phyloP scores from a whole-genome alignment of 1,284 basidiomycete species.

The Ganoderma lucidum region DNA sequence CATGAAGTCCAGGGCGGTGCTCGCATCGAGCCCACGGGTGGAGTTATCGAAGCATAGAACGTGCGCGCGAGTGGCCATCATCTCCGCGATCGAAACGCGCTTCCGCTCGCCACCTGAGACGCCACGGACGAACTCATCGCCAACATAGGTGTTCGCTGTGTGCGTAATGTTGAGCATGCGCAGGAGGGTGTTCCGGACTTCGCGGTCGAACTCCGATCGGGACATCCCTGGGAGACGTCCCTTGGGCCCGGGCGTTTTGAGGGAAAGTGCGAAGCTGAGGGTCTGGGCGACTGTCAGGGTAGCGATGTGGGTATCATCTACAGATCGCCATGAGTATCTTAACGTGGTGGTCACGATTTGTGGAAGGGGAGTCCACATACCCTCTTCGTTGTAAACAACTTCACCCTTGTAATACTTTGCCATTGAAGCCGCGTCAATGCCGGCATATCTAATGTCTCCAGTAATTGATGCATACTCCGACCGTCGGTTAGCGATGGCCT shows the following conservation, averaged over 20 bases:
- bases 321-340: no score
- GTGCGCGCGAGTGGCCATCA: constrained; percentile 80
- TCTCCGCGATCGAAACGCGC: constrained; percentile 89
- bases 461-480: constrained; percentile 63
- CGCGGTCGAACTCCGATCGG: constrained; percentile 63
- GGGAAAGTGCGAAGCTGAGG: constrained; percentile 70
- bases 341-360: neutral
- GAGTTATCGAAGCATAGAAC: constrained; percentile 89
- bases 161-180: constrained; percentile 84
- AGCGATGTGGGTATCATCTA: constrained; percentile 81
- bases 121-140: constrained; percentile 86
- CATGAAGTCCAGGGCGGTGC: constrained; percentile 84
- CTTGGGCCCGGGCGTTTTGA: constrained; percentile 73
- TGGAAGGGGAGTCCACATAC: constrained; percentile 41
- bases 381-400: constrained; percentile 86
- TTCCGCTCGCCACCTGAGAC: constrained; percentile 89
- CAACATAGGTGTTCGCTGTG: constrained; percentile 82
- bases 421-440: constrained; percentile 73
- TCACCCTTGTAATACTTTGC: constrained; percentile 80
- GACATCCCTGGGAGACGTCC: constrained; percentile 74
- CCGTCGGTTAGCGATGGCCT: constrained; percentile 78
- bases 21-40: constrained; percentile 87
- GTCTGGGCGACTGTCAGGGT: constrained; percentile 82
- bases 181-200: constrained; percentile 70
- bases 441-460: constrained; percentile 80